Percentiles rank a stretch among this genome's conserved stretches.
Evolutionary conservation across 345 rosid genomes (phyloP).

Genomic region (Excoecaria cochinchinensis): DNA sequence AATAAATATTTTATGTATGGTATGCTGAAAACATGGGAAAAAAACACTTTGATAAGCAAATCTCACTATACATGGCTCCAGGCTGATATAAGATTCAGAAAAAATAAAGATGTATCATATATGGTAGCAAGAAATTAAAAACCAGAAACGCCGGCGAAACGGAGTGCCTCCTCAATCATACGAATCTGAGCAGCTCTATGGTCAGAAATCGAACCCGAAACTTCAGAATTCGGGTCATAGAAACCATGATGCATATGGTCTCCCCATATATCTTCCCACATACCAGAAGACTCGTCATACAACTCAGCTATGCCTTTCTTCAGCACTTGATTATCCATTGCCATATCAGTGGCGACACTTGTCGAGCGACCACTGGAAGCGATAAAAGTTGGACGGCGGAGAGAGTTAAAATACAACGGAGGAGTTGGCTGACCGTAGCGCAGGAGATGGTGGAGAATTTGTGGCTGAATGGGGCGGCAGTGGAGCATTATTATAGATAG

Average conservation of each 20-base stretch:
- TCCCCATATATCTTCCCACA: constrained; percentile 94
- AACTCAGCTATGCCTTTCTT: constrained; percentile 74
- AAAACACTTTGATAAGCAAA: too few relatives aligned
- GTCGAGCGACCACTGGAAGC: background rate
- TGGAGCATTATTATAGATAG: too few relatives aligned
- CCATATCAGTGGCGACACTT: background rate
- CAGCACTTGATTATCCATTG: constrained; percentile 18
- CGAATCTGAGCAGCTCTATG: constrained; percentile 86
- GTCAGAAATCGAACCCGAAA: constrained; percentile 39
- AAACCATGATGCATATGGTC: constrained; percentile 98
- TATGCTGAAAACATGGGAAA: too few relatives aligned
- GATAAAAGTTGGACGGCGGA: background rate
- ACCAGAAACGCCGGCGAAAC: constrained; percentile 70
- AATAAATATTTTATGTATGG: too few relatives aligned
- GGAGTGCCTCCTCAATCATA: constrained; percentile 81
- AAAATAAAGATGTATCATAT: too few relatives aligned
- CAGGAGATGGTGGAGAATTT: background rate
- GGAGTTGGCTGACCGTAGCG: background rate
- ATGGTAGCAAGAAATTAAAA: background rate
- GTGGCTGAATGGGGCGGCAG: too few relatives aligned
- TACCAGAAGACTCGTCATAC: constrained; percentile 78
- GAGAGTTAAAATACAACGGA: background rate
- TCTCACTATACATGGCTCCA: too few relatives aligned
- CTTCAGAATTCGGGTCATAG: constrained; percentile 47
- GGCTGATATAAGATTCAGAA: too few relatives aligned